Base-by-base conservation (phyloP, 2,329 filamentous ascomycete species). In the Aspergillus aculeatinus region DNA sequence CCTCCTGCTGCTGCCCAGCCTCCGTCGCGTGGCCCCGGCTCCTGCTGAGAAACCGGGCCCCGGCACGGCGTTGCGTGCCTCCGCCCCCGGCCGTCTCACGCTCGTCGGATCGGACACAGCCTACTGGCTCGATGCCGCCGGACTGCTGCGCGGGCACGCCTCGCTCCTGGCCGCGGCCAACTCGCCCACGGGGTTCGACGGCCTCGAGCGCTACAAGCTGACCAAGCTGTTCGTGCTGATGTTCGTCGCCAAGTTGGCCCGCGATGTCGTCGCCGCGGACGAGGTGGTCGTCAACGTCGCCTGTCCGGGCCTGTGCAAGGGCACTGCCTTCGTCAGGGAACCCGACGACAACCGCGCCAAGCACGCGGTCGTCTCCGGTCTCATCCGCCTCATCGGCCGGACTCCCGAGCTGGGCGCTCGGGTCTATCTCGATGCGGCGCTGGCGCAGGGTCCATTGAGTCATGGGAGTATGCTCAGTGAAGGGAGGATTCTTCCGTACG, bases 271-370 rank as follows among this genome's bases (percentile, higher is more conserved):
- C 48, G 25, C 48, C 63, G 9, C 65, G 65, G 48, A 61, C 25
- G 59, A 70, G 51, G 66, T 73, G 19, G 61, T 76, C 16, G 69
- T 84, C 47, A 84, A 83, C 55, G 60, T 81, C 1, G 79, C 78
- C 1, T 80, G 82, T 21, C 82, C 82, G 0, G 82, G 33, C 12
- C 33, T 35, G 12, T 35, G 33, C 33, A 29, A 29, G 27, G 27
- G 27, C 2, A 29, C 27, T 2, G 27, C 7, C 7, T 29, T 29
- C 5, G 27, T 9, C 27, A 29, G 27, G 27, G 27, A 29, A 7
- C 27, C 27, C 27, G 27, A 29, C 5, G 27, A 29, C 27, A 29
- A 29, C 27, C 27, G 27, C 7, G 27, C 27, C 27, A 29, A 29
- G 27, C 27, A 29, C 7, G 27, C 27, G 1, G 27, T 29, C 5